Evolutionary conservation across 1,284 basidiomycete genomes (phyloP), one percentile per base, ranked within the genome.

Genomic region (Sporisorium reilianum): DNA sequence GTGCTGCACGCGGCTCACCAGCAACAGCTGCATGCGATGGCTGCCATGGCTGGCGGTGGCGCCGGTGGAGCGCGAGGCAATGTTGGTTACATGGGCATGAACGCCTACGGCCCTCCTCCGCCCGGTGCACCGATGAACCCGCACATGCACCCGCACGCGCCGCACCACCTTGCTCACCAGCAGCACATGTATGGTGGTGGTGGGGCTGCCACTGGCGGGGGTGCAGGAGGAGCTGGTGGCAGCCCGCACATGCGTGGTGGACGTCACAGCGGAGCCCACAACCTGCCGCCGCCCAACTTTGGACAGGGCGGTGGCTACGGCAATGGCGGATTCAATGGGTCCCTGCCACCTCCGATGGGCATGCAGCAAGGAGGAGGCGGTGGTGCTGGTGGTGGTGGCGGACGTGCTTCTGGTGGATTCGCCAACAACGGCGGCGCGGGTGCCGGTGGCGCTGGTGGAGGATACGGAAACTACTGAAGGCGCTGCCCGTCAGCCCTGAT

Each of bases 1-100:
- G 56, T 80, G 22, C 54, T 80, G 36, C 79, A 80, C 26, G 79
- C 77, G 28, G 74, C 71, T 20, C 72, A 68, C 14, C 78, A 80
- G 44, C 79, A 80, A 41, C 78, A 78, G 53, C 60, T 73, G 52
- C 74, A 76, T 14, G 77, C 70, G 4, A 80, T 78, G 64, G 70
- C 67, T 16, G 75, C 69, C 10, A 76, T 77, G 54, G 64, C 64
- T 28, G 51, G 51, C 2, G 60, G 64, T 40, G 52, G 53, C 8
- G 52, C 48, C 11, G 49, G 40, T 7, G 56, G 60, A 32, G 42
- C 9, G 9, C 18, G 55, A 23, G 36, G 55, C 9, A 34, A 53
- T 41, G 56, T 25, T 7, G 65, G 63, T 18, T 69, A 65, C 32
- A 63, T 65, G 59, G 65, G 62, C 10, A 55, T 61, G 56, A 52